Percentiles rank a stretch among this genome's conserved stretches.
Conservation (phyloP, 208 protist genomes). For the Lotmaria passim region DNA sequence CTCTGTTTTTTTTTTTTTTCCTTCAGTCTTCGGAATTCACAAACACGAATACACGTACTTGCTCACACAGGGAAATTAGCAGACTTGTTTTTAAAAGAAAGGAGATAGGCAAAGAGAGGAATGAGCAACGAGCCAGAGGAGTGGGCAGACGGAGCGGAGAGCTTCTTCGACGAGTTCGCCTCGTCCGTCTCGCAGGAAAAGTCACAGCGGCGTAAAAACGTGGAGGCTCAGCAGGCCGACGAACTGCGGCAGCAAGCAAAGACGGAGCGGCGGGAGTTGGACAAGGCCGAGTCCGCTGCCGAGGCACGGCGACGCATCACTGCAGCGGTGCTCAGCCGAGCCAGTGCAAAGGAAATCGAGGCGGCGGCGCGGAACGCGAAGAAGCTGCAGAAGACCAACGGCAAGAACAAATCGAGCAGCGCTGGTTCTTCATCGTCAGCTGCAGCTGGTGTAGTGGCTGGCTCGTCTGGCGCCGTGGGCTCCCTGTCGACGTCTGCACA, state of each 20-base stretch:
- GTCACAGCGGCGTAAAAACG: constrained; percentile 57
- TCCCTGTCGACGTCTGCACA: background rate
- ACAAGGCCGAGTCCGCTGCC: constrained; percentile 40
- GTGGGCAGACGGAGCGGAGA: constrained; percentile 62
- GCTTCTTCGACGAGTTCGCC: constrained; percentile 72
- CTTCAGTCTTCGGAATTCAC: too few species aligned
- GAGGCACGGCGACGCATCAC: constrained; percentile 67
- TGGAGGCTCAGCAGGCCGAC: constrained; percentile 37
- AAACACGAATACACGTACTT: too few species aligned
- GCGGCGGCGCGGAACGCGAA: constrained; percentile 32
- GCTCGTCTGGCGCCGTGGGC: background rate
- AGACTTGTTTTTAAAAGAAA: too few species aligned
- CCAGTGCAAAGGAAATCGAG: constrained; percentile 67
- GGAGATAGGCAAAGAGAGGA: constrained; percentile 2
- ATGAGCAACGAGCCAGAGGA: constrained; percentile 34
- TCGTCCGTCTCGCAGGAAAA: constrained; percentile 29
- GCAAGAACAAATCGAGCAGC: constrained; percentile 12
- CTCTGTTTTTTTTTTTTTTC: too few species aligned
- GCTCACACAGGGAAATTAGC: too few species aligned
- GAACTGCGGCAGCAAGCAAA: constrained; percentile 1
- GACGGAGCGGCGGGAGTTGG: constrained; percentile 23
- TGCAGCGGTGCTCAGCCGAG: constrained; percentile 58
- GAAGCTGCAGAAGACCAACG: constrained; percentile 21
- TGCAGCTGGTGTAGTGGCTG: too few species aligned
- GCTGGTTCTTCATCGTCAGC: too few species aligned